A percentile compares a stretch with the other conserved stretches of the same genome.
These are phyloP conservation scores for Haematococcus lacustris DNA, from an alignment of 139 green algal genomes.

Conservation along the genomic window DNA sequence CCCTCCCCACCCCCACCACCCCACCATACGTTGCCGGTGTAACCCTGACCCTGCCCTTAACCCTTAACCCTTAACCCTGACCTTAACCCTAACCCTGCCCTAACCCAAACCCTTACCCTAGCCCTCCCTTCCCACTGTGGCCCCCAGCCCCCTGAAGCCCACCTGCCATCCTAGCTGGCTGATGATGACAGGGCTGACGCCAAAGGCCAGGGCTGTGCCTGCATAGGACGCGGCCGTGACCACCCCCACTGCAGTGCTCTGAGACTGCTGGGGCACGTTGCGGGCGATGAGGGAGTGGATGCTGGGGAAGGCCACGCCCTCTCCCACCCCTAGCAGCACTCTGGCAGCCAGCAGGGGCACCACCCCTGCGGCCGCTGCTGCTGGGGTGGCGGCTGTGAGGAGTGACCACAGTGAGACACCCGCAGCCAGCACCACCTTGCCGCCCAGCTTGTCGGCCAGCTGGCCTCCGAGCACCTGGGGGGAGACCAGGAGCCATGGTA, in stretches of 20 bases:
- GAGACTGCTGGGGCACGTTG: conserved; percentile 11
- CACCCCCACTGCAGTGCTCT: conserved; percentile 56
- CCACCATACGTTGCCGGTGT: not conserved
- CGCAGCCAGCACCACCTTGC: conserved; percentile 50
- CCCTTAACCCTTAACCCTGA: not conserved
- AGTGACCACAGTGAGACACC: conserved; percentile 53
- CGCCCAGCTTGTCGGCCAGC: conserved; percentile 45
- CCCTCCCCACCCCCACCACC: too few species aligned
- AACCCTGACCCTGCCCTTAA: not conserved
- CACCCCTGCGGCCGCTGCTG: conserved; percentile 38
- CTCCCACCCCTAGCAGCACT: conserved; percentile 61
- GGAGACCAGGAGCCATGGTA: too few species aligned
- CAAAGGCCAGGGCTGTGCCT: conserved; percentile 61
- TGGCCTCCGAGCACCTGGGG: conserved; percentile 21
- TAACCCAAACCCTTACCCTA: not conserved
- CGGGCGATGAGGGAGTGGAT: conserved; percentile 63
- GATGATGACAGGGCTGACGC: conserved; percentile 58
- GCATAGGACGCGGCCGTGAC: conserved; percentile 64
- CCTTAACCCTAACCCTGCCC: not conserved
- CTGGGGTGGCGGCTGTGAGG: conserved; percentile 50
- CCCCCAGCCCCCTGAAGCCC: too few species aligned
- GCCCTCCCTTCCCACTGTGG: too few species aligned
- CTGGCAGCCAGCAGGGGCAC: conserved; percentile 42
- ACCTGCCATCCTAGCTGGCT: conserved; percentile 43
- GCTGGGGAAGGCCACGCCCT: conserved; percentile 69